Base-by-base conservation (phyloP, 1,284 basidiomycete species). In the Cutaneotrichosporon mucoides region DNA sequence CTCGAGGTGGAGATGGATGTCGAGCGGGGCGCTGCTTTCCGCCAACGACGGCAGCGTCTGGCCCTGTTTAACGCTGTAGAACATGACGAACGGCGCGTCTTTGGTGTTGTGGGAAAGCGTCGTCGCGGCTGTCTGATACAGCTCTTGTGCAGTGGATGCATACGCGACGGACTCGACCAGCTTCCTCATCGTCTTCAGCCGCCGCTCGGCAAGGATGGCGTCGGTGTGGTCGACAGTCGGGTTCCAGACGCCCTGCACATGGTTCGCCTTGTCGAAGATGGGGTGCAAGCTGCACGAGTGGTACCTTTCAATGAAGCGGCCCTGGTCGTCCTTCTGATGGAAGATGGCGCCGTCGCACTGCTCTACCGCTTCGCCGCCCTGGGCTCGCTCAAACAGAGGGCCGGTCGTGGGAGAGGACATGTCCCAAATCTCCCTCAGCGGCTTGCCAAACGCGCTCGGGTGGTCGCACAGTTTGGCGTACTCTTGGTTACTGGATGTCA, bases 61-160 rank as follows among this genome's bases (percentile, higher is more conserved):
- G 33, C 43, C 53, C 41, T 61, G 46, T 49, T 66, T 54, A 34
- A 72, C 68, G 37, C 68, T 67, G 60, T 76, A 76, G 41, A 62
- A 64, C 48, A 75, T 51, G 11, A 59, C 63, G 51, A 76, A 76
- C 1, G 75, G 75, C 3, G 63, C 65, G 38, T 76, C 75, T 36
- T 59, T 55, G 1, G 68, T 64, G 47, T 76, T 73, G 24, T 66
- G 55, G 36, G 66, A 65, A 9, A 76, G 50, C 1, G 68, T 70
- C 5, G 66, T 59, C 12, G 55, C 58, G 34, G 71, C 50, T 0
- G 64, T 53, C 16, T 61, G 55, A 42, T 60, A 75, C 55, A 69
- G 73, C 41, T 75, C 68, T 15, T 53, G 44, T 3, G 54, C 42
- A 2, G 65, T 65, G 13, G 67, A 54, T 0, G 66, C 66, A 10